Evolutionary conservation across 2,329 filamentous ascomycete species (phyloP).

Genomic region (Phialemoniopsis sp.): DNA sequence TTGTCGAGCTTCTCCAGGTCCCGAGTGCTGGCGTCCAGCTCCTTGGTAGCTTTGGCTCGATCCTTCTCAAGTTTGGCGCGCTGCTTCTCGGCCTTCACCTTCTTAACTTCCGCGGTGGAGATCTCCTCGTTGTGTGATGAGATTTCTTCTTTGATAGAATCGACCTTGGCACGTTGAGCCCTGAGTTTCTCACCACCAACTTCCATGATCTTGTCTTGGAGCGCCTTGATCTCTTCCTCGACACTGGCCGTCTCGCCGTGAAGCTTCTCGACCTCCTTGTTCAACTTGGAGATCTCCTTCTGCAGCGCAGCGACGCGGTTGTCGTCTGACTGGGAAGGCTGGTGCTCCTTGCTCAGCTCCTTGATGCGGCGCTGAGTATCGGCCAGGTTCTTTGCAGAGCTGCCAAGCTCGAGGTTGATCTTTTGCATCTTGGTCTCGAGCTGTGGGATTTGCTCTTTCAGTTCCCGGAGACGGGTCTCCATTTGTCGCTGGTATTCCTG

Average conservation of each 20-base stretch:
- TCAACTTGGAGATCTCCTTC: constrained; percentile 71
- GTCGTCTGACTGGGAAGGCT: constrained; percentile 77
- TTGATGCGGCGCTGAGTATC: constrained; percentile 83
- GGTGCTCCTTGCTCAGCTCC: constrained; percentile 77
- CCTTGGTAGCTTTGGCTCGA: constrained; percentile 70
- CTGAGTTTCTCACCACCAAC: constrained; percentile 91
- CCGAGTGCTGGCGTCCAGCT: constrained; percentile 65
- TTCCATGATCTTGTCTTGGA: constrained; percentile 98
- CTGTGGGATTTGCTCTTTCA: constrained; percentile 75
- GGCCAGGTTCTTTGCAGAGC: constrained; percentile 74
- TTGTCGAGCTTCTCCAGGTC: constrained; percentile 77
- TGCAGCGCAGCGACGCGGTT: constrained; percentile 67
- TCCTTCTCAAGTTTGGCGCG: constrained; percentile 83
- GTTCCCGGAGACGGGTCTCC: constrained; percentile 66
- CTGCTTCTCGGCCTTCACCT: constrained; percentile 92
- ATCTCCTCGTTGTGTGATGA: constrained; percentile 74
- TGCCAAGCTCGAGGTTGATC: constrained; percentile 82
- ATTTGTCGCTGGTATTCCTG: constrained; percentile 80
- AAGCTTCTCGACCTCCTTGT: constrained; percentile 75
- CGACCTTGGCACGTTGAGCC: constrained; percentile 85
- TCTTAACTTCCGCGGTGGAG: constrained; percentile 81
- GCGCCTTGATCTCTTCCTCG: constrained; percentile 85
- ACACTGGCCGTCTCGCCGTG: constrained; percentile 82
- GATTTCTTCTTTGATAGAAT: constrained; percentile 83
- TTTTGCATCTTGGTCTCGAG: constrained; percentile 92